Base-by-base conservation (phyloP, 192 early-diverging fungal genomes). In the Coemansia sp. region DNA sequence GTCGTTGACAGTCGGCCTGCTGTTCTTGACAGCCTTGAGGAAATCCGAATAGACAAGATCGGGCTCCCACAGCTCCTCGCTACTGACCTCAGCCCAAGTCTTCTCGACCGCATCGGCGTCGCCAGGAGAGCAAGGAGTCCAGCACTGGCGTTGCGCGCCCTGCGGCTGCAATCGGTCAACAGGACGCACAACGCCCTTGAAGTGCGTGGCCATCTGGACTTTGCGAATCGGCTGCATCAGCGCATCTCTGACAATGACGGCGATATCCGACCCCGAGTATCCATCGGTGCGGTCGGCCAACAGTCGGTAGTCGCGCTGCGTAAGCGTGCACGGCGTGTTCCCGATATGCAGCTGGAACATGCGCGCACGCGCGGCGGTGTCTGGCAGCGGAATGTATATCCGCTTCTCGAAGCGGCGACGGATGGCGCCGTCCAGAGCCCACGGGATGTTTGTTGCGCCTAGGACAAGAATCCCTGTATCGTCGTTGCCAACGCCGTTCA, bases 401-500 rank as follows among this genome's bases (percentile, higher is more conserved):
- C 97, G 86, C 79, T 94, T 98, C 74, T 99, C 96, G 64, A 99
- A 99, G 76, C 96, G 85, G 71, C 97, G 82, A 25, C 96, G 86
- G 74, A 99, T 96, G 43, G 96, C 96, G 22, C 85, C 67, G 83
- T 98, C 97, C 53, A 99, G 77, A 38, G 92, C 88, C 97, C 95
- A 99, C 36, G 96, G 97, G 32, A 95, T 95, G 79, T 98, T 99
- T 4, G 95, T 98, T 8, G 96, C 97, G 2, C 93, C 97, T 40
- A 98, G 81, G 5, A 99, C 95, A 55, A 99, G 82, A 8, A 99
- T 89, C n/a, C 95, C 95, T 34, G 87, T 89, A 81, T 90, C 93
- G 71, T 96, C 95, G 69, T 96, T 92, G 23, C 95, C 95, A 9
- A 97, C 97, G 62, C 97, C 96, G 61, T 99, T 94, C 97, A 99